Conservation (phyloP, 352 stramenopile genomes). For the Phytophthora podocarpi region DNA sequence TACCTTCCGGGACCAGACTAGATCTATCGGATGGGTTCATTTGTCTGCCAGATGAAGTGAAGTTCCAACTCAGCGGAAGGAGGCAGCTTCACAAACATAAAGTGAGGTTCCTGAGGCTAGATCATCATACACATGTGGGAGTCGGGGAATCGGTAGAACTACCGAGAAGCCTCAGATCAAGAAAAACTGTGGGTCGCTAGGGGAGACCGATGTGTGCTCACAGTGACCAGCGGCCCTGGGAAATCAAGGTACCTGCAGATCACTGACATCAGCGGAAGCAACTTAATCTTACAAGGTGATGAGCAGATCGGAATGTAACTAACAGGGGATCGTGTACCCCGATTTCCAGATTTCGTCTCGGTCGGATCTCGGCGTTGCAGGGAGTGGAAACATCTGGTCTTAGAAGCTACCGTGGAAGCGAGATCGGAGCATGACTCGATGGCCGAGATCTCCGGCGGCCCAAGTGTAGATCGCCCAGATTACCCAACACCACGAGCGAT, state of each 20-base stretch:
- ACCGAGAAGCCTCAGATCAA: too few species aligned
- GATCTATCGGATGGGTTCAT: slow-evolving; percentile 9
- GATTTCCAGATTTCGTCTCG: slow-evolving; percentile 7
- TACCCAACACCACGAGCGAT: too few species aligned
- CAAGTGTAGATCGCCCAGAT: too few species aligned
- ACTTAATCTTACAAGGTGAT: neutral
- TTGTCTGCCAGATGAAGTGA: slow-evolving; percentile 16
- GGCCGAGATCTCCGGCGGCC: too few species aligned
- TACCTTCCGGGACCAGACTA: slow-evolving; percentile 1
- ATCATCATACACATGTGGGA: too few species aligned
- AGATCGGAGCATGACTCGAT: too few species aligned
- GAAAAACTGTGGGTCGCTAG: slow-evolving; percentile 3
- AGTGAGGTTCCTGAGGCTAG: too few species aligned
- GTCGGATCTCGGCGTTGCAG: slow-evolving; percentile 3
- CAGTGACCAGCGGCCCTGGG: too few species aligned
- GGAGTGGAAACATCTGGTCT: too few species aligned
- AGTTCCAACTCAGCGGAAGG: neutral
- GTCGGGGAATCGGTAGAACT: too few species aligned
- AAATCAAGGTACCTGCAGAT: slow-evolving; percentile 11
- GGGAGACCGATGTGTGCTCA: neutral
- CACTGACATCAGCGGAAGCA: neutral
- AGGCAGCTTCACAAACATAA: too few species aligned
- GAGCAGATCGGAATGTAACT: slow-evolving; percentile 1
- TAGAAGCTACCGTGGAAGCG: too few species aligned
- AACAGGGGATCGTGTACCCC: neutral